Conservation (phyloP, 306 rosid species). For the Potentilla sterilis region DNA sequence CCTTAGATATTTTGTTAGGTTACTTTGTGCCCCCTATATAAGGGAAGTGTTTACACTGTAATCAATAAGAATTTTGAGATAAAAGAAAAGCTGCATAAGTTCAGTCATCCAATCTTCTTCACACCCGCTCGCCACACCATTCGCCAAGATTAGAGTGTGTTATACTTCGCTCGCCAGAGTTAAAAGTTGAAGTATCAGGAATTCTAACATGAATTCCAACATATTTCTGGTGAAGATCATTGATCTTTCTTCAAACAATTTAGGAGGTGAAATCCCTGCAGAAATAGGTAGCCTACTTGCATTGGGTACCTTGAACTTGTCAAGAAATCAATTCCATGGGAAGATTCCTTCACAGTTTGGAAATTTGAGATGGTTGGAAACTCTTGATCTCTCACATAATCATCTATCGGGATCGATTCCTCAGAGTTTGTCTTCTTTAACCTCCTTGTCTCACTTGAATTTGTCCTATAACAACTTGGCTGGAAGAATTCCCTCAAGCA, state of each 20-base stretch:
- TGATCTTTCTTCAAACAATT: background rate
- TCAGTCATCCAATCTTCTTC: no score
- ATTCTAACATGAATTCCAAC: no score
- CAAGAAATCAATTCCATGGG: background rate
- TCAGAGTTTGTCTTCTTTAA: constrained; percentile 3
- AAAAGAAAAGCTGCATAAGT: no score
- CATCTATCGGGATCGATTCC: background rate
- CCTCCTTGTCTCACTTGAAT: constrained; percentile 12
- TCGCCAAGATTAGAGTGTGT: no score
- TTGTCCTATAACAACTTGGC: constrained; percentile 17
- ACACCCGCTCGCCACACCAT: no score
- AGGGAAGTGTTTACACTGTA: no score
- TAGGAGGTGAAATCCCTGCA: background rate
- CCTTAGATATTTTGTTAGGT: no score
- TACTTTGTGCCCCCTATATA: no score
- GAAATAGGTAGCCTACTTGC: background rate
- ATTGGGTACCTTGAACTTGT: background rate
- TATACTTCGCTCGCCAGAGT: no score
- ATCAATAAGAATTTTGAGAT: no score
- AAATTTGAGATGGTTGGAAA: background rate
- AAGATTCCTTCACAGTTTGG: background rate
- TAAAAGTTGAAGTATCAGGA: no score
- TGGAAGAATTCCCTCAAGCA: background rate
- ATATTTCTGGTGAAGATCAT: background rate
- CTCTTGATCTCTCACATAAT: background rate